Evolutionary conservation across 2,329 filamentous ascomycete species (phyloP).

Genomic region (Fragosphaeria purpurea): DNA sequence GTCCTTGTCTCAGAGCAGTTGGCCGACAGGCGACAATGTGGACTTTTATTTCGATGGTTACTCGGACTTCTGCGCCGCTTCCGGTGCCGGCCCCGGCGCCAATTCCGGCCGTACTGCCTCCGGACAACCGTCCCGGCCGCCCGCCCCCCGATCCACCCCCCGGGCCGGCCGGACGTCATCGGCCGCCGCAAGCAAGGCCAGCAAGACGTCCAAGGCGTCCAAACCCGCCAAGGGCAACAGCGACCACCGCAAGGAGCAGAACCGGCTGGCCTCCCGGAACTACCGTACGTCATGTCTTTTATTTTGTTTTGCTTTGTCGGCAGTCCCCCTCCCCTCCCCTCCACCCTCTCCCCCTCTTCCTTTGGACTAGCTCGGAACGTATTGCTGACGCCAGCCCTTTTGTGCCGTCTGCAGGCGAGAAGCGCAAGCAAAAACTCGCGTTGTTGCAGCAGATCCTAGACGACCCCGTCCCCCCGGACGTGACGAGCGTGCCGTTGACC

Average conservation of each 20-base stretch:
- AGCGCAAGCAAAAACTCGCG: constrained; percentile 32
- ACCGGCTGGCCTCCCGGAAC: constrained; percentile 17
- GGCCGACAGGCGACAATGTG: too few species aligned
- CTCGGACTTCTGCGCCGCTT: too few species aligned
- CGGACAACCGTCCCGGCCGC: neutral
- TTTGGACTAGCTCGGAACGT: too few species aligned
- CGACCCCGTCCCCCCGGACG: constrained; percentile 1
- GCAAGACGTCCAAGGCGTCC: constrained; percentile 1
- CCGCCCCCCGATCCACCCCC: neutral
- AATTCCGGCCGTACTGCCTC: too few species aligned
- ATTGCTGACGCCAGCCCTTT: constrained; percentile 10
- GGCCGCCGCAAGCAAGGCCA: neutral
- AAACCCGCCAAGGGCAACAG: constrained; percentile 11
- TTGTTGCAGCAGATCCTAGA: constrained; percentile 29
- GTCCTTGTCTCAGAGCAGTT: too few species aligned
- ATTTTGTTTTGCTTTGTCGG: neutral
- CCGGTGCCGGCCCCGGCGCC: too few species aligned
- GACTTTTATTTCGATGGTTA: too few species aligned
- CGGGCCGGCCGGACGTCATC: neutral
- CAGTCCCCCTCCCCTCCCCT: too few species aligned
- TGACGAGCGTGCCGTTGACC: too few species aligned
- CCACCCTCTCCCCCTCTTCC: too few species aligned
- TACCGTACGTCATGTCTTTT: constrained; percentile 12
- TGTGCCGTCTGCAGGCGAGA: constrained; percentile 24
- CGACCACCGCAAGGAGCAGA: constrained; percentile 17